These are phyloP conservation scores for Vigna nakashimae DNA, from an alignment of 306 rosid genomes.

Conservation along the genomic window DNA sequence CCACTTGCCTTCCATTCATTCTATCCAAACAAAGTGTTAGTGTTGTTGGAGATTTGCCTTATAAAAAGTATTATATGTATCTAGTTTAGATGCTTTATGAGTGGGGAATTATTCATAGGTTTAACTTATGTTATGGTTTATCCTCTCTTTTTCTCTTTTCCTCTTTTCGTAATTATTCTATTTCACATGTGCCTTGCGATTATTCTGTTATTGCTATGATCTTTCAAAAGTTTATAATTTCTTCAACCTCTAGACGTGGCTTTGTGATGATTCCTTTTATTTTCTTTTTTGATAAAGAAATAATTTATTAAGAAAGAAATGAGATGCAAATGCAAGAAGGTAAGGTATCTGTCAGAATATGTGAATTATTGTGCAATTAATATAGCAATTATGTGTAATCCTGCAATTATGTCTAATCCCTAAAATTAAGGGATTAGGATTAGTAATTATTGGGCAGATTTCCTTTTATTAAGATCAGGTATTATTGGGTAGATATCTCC, in stretches of 20 bases:
- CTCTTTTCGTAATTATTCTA: not conserved
- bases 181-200: slow-evolving; percentile 25
- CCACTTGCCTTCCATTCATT: no score
- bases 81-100: not conserved
- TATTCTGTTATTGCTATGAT: not conserved
- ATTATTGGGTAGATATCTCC: no score
- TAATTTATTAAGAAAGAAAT: not conserved
- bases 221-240: not conserved
- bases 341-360: no score
- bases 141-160: not conserved
- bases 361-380: no score
- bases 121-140: not conserved
- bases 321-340: not conserved
- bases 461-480: no score
- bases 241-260: not conserved
- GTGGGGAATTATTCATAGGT: not conserved
- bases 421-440: no score
- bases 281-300: not conserved
- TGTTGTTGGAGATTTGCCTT: not conserved
- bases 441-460: no score
- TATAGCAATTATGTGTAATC: no score
- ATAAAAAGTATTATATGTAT: not conserved
- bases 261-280: not conserved
- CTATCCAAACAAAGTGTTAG: no score
- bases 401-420: no score